phyloP scores from a whole-genome alignment of 2,329 filamentous ascomycete species.

The Claviceps digitariae region DNA sequence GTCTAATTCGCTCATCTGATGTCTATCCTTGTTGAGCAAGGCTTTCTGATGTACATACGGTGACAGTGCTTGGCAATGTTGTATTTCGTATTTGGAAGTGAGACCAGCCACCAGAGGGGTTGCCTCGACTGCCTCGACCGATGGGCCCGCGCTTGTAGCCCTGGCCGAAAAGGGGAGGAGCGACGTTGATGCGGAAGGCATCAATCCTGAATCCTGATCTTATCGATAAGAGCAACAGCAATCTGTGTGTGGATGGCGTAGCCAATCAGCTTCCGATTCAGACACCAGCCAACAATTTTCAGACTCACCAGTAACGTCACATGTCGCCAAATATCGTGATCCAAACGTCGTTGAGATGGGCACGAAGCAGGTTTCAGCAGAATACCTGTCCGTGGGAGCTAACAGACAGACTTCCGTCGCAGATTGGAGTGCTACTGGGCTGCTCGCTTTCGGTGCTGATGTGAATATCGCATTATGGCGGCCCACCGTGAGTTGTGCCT shows the following conservation, averaged over 20 bases:
- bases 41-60: neutral
- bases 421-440: conserved; percentile 65
- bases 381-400: conserved; percentile 63
- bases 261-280: conserved; percentile 23
- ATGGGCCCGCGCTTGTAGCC: too few relatives aligned
- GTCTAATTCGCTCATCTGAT: neutral
- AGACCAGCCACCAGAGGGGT: too few relatives aligned
- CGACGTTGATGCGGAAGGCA: neutral
- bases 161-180: neutral
- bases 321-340: conserved; percentile 2
- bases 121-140: neutral
- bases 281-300: conserved; percentile 17
- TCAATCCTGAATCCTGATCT: neutral
- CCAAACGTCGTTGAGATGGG: conserved; percentile 13
- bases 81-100: too few relatives aligned
- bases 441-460: conserved; percentile 81
- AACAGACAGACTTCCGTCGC: conserved; percentile 83
- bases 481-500: conserved; percentile 47
- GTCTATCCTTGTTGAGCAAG: neutral
- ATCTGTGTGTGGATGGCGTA: conserved; percentile 4
- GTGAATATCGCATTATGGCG: conserved; percentile 82
- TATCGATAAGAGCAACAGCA: conserved; percentile 3
- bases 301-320: conserved; percentile 14
- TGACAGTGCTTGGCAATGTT: neutral
- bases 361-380: conserved; percentile 21